phyloP scores from a whole-genome alignment of 805 yeast genomes.

The Middelhovenomyces tepae region DNA sequence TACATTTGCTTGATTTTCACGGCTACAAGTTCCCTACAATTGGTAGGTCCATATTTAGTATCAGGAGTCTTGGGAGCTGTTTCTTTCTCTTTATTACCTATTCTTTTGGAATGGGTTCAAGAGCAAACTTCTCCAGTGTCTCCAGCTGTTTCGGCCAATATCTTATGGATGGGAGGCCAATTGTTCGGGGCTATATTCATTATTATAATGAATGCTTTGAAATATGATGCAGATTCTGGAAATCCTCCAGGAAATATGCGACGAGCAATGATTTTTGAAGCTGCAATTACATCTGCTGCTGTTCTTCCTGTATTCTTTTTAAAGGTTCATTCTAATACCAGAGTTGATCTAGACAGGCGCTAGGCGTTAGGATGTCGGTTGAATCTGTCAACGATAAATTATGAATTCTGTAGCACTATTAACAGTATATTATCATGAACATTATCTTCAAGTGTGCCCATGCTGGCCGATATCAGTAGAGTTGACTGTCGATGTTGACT shows the following conservation, averaged over 20 bases:
- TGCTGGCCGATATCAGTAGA: too few relatives aligned
- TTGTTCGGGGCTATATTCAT: constrained; percentile 26
- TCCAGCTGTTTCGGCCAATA: constrained; percentile 23
- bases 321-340: constrained; percentile 7
- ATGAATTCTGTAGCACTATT: too few relatives aligned
- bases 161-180: constrained; percentile 27
- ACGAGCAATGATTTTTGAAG: constrained; percentile 26
- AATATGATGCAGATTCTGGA: constrained; percentile 19
- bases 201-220: constrained; percentile 25
- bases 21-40: constrained; percentile 18
- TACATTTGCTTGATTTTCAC: constrained; percentile 26
- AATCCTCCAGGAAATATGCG: constrained; percentile 27
- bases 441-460: too few relatives aligned
- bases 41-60: constrained; percentile 26
- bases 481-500: too few relatives aligned
- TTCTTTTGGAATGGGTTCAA: constrained; percentile 25
- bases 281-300: constrained; percentile 23
- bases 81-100: constrained; percentile 25
- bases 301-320: constrained; percentile 19
- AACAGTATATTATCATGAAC: too few relatives aligned
- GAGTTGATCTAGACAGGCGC: constrained; percentile 14
- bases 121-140: constrained; percentile 28
- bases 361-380: too few relatives aligned
- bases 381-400: too few relatives aligned
- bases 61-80: constrained; percentile 24